phyloP scores from a whole-genome alignment of 192 early-diverging fungal genomes.

The Mortierella claussenii region DNA sequence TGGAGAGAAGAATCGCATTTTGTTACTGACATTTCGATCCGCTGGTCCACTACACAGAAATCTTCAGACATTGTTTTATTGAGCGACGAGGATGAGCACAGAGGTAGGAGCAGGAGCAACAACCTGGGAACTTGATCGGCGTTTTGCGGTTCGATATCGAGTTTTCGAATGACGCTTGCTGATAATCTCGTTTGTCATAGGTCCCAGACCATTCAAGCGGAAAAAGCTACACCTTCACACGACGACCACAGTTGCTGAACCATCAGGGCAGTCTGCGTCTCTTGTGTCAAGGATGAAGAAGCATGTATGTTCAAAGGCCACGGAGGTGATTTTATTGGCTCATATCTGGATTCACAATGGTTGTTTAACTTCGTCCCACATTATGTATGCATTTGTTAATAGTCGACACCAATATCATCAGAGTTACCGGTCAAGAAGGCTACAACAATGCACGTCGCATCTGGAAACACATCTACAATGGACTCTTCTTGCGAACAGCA shows the following conservation, averaged over 20 bases:
- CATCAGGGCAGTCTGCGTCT: background rate
- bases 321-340: background rate
- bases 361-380: too few species aligned
- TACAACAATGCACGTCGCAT: background rate
- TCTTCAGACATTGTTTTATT: background rate
- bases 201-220: conserved; percentile 31
- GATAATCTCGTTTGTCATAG: too few species aligned
- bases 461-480: too few species aligned
- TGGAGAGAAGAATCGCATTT: too few species aligned
- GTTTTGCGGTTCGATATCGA: too few species aligned
- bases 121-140: too few species aligned
- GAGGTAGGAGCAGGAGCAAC: conserved; percentile 21
- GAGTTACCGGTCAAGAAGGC: background rate
- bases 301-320: conserved; percentile 5
- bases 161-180: too few species aligned
- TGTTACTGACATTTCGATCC: too few species aligned
- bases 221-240: conserved; percentile 1
- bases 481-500: too few species aligned
- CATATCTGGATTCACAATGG: background rate
- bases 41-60: conserved; percentile 1
- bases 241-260: background rate
- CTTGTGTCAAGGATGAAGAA: conserved; percentile 32
- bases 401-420: background rate
- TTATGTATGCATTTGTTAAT: too few species aligned
- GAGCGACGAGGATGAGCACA: conserved; percentile 39